Evolutionary conservation across 257 asterid species (phyloP).

Genomic region (Thymus mandschuricus): DNA sequence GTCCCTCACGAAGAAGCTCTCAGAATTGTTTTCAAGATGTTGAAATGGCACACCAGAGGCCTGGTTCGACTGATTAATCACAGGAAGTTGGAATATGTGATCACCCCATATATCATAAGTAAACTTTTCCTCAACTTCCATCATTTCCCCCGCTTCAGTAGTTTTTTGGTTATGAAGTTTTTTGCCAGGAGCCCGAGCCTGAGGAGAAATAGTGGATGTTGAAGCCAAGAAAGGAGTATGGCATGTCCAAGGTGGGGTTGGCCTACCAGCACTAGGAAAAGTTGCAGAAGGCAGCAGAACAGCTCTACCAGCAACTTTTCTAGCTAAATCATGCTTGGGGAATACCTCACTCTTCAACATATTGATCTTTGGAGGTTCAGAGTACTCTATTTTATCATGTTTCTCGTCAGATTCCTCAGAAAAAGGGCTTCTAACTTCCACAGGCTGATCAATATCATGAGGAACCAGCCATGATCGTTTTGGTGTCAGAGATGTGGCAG

Average conservation of each 20-base stretch:
- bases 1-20: conserved; percentile 77
- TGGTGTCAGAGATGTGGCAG: conserved; percentile 54
- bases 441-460: conserved; percentile 41
- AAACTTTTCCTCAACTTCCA: conserved; percentile 48
- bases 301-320: conserved; percentile 44
- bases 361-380: conserved; percentile 36
- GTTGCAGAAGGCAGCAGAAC: conserved; percentile 71
- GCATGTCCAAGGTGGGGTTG: conserved; percentile 42
- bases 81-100: conserved; percentile 65
- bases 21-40: conserved; percentile 51
- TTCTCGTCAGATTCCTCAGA: conserved; percentile 25
- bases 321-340: conserved; percentile 28
- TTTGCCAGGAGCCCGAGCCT: conserved; percentile 83
- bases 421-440: conserved; percentile 42
- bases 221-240: conserved; percentile 49
- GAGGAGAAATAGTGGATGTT: conserved; percentile 59
- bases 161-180: conserved; percentile 39
- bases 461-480: conserved; percentile 46
- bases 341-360: conserved; percentile 36
- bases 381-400: conserved; percentile 33
- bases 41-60: conserved; percentile 33
- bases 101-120: conserved; percentile 92
- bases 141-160: conserved; percentile 39
- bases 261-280: conserved; percentile 48
- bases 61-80: conserved; percentile 39